Conservation (phyloP, 148 eudicot genomes). For the Vaccinium macrocarpon region DNA sequence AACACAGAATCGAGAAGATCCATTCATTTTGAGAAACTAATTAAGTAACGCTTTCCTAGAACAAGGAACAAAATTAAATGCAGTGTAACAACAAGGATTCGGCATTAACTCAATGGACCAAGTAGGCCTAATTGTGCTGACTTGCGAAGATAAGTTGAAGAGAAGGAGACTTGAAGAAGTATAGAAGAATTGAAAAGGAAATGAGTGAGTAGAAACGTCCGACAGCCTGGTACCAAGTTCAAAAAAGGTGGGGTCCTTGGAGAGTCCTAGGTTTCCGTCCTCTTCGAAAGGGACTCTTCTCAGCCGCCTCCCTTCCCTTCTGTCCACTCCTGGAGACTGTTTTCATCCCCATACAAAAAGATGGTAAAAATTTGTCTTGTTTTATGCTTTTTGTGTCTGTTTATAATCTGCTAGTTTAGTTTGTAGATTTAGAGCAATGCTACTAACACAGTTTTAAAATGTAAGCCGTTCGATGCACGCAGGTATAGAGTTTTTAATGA, state of each 20-base stretch:
- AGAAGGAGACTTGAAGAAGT: background rate
- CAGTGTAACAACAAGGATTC: background rate
- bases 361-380: slow-evolving; percentile 6
- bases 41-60: background rate
- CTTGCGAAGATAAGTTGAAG: background rate
- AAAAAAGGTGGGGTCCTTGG: background rate
- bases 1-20: background rate
- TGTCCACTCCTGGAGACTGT: too few species aligned
- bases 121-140: background rate
- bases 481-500: too few species aligned
- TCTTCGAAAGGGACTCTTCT: background rate
- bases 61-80: background rate
- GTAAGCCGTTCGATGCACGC: too few species aligned
- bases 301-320: background rate
- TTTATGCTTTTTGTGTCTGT: background rate
- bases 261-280: background rate
- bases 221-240: background rate
- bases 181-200: background rate
- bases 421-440: too few species aligned
- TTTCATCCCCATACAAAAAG: background rate
- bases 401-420: background rate
- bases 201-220: background rate
- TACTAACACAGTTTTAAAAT: too few species aligned
- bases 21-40: background rate
- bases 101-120: background rate